phyloP scores from a whole-genome alignment of 2,329 filamentous ascomycete genomes.

The Calonectria crousiana region DNA sequence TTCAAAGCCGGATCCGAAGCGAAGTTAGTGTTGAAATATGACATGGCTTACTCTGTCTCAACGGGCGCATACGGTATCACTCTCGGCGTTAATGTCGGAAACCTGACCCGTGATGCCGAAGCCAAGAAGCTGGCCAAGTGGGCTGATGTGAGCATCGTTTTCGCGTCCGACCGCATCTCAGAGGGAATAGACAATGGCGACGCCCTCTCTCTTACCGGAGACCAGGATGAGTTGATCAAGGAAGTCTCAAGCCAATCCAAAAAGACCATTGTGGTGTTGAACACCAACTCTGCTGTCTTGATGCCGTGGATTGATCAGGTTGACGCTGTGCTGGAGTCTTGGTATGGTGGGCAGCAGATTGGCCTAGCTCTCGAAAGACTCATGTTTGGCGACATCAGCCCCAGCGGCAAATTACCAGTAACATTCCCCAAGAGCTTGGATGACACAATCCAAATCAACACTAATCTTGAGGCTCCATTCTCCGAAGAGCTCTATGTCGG shows the following conservation, averaged over 20 bases:
- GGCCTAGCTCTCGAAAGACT: neutral
- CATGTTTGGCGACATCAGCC: neutral
- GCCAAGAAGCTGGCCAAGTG: neutral
- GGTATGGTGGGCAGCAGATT: neutral
- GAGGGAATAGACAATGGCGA: constrained; percentile 2
- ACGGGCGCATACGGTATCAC: neutral
- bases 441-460: neutral
- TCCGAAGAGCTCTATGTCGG: neutral
- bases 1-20: neutral
- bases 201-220: neutral
- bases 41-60: neutral
- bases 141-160: neutral
- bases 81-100: neutral
- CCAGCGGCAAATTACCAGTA: neutral
- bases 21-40: neutral
- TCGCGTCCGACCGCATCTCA: neutral
- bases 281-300: neutral
- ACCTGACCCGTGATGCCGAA: neutral
- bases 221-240: neutral
- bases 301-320: neutral
- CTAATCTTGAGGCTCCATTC: neutral
- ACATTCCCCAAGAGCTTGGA: neutral
- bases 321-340: neutral
- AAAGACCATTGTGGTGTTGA: neutral
- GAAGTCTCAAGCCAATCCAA: neutral